Percentiles rank a stretch among this genome's conserved stretches.
Evolutionary conservation across 331 rosid species (phyloP).

Genomic region (Acacia pycnantha): DNA sequence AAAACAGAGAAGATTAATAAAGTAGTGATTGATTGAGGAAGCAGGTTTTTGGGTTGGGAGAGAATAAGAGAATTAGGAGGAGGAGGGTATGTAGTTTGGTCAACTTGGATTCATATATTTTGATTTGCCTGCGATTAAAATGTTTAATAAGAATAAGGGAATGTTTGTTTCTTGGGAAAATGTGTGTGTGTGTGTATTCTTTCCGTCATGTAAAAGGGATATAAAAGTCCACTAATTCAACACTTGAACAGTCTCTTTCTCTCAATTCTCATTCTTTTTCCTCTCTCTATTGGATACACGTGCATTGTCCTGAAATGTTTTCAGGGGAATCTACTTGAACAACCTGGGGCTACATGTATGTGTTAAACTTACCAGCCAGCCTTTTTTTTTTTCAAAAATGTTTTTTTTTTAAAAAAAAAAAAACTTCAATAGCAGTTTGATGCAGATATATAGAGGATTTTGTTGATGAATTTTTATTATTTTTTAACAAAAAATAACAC

Average conservation of each 20-base stretch:
- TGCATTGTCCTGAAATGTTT: constrained; percentile 45
- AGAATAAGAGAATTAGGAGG: not conserved
- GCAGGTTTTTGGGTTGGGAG: not conserved
- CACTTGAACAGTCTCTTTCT: constrained; percentile 15
- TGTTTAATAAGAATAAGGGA: constrained; percentile 24
- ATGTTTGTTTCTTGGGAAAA: constrained; percentile 29
- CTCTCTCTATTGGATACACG: constrained; percentile 32
- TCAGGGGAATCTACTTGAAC: constrained; percentile 35
- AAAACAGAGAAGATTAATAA: too few species aligned
- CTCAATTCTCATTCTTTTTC: not conserved
- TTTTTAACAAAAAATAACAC: not conserved
- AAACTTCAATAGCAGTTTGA: not conserved
- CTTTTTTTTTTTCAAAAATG: too few species aligned
- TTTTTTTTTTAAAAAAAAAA: too few species aligned
- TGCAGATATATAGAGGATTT: not conserved
- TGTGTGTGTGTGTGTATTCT: not conserved
- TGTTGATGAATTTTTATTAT: not conserved
- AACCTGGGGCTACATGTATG: not conserved
- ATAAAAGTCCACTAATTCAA: constrained; percentile 19
- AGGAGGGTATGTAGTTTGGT: constrained; percentile 39
- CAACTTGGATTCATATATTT: constrained; percentile 28
- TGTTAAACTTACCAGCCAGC: not conserved
- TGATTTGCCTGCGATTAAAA: constrained; percentile 22
- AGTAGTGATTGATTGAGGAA: constrained; percentile 29
- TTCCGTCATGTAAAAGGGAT: constrained; percentile 33